phyloP scores from a whole-genome alignment of 495 filamentous ascomycete species.

The Glarea lozoyensis region DNA sequence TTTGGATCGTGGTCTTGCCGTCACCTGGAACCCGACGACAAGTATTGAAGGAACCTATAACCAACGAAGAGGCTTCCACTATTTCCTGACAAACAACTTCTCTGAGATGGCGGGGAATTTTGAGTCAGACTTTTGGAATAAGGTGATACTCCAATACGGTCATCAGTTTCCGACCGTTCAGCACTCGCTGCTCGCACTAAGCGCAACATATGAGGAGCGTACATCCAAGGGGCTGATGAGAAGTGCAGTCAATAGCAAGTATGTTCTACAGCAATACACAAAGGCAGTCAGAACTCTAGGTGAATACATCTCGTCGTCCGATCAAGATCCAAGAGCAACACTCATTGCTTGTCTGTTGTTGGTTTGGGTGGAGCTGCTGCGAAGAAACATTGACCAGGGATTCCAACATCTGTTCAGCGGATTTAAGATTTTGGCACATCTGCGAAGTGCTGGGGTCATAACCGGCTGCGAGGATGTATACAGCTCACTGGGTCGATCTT shows the following conservation, averaged over 20 bases:
- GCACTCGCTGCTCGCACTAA: constrained; percentile 35
- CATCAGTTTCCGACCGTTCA: constrained; percentile 34
- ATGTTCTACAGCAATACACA: not conserved
- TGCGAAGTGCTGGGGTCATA: not conserved
- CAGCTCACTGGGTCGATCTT: constrained; percentile 5
- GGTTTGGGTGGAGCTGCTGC: constrained; percentile 42
- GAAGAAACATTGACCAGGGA: constrained; percentile 30
- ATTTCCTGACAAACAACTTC: constrained; percentile 32
- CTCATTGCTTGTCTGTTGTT: constrained; percentile 48
- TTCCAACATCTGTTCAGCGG: constrained; percentile 37
- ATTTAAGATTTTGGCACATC: constrained; percentile 22
- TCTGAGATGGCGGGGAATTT: constrained; percentile 36
- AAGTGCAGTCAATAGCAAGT: not conserved
- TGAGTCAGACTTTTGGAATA: constrained; percentile 37
- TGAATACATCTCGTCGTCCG: not conserved
- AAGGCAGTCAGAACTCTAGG: not conserved
- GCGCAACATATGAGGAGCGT: constrained; percentile 3
- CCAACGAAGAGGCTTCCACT: constrained; percentile 22
- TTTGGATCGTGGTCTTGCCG: not conserved
- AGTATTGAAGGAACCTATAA: not conserved
- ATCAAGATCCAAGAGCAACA: constrained; percentile 18
- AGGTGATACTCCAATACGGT: constrained; percentile 34
- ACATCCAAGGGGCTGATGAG: not conserved
- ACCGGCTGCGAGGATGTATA: not conserved
- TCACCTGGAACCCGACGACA: not conserved